Percentiles rank a stretch among this genome's conserved stretches.
These are phyloP conservation scores for Citropsis articulata DNA, from an alignment of 345 rosid species.

Conservation along the genomic window DNA sequence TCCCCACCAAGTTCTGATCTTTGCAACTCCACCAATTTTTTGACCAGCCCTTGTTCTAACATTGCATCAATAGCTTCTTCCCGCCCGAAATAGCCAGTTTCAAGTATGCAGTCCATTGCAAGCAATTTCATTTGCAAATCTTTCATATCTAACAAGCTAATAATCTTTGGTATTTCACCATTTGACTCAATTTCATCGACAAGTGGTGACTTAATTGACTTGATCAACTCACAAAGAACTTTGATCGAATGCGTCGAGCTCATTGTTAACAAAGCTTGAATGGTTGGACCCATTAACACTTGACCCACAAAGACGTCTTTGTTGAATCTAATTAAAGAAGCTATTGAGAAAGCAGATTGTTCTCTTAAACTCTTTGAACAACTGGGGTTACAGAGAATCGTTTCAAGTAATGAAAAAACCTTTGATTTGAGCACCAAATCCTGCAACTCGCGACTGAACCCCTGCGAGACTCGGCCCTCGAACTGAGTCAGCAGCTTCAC, in stretches of 20 bases:
- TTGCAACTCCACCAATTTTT: constrained; percentile 57
- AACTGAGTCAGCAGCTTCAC: constrained; percentile 38
- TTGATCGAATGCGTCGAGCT: constrained; percentile 31
- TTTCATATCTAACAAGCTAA: constrained; percentile 37
- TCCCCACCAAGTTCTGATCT: constrained; percentile 56
- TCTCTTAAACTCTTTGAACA: constrained; percentile 39
- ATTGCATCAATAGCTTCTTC: constrained; percentile 60
- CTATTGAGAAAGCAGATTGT: constrained; percentile 36
- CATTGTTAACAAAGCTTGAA: constrained; percentile 43
- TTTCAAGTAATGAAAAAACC: constrained; percentile 34
- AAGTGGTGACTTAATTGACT: constrained; percentile 53
- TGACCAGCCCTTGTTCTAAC: constrained; percentile 41
- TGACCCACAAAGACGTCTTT: constrained; percentile 72
- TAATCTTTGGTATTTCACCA: constrained; percentile 45
- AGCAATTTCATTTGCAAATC: constrained; percentile 37
- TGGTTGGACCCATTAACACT: constrained; percentile 42
- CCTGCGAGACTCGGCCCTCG: constrained; percentile 41
- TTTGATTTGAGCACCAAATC: constrained; percentile 51
- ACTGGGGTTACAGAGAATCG: constrained; percentile 32
- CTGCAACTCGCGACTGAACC: constrained; percentile 56
- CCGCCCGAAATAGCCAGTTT: constrained; percentile 64
- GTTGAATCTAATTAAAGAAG: constrained; percentile 56
- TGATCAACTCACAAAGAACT: constrained; percentile 43
- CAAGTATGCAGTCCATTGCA: constrained; percentile 55
- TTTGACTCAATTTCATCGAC: constrained; percentile 53